These are phyloP conservation scores for Capronia epimyces DNA, from an alignment of 2,329 filamentous ascomycete genomes.

Conservation along the genomic window DNA sequence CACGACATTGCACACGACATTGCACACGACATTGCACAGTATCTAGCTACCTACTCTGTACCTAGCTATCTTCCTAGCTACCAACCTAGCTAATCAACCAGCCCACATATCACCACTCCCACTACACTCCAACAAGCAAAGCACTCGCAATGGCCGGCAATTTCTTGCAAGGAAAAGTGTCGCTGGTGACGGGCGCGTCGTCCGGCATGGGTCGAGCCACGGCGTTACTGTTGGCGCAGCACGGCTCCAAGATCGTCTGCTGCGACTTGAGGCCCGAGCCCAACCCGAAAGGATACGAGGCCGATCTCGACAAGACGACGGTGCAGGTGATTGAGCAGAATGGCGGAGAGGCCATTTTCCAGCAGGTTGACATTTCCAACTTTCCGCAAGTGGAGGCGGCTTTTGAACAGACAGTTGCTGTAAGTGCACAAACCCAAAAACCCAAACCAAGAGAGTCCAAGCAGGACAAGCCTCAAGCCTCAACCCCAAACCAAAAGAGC, in stretches of 20 bases:
- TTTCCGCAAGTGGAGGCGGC: conserved; percentile 3
- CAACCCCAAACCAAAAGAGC: too few species aligned
- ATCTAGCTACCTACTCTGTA: too few species aligned
- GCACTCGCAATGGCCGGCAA: too few species aligned
- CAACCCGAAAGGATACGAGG: conserved; percentile 6
- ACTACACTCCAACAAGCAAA: too few species aligned
- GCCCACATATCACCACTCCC: too few species aligned
- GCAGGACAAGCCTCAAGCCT: too few species aligned
- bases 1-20: too few species aligned
- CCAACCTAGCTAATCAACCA: too few species aligned
- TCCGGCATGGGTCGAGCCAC: conserved; percentile 84
- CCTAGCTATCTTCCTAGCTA: too few species aligned
- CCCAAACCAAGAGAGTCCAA: too few species aligned
- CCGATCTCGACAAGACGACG: conserved; percentile 28
- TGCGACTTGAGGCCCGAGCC: conserved; percentile 1
- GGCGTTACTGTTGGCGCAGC: conserved; percentile 67
- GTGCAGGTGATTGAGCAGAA: conserved; percentile 38
- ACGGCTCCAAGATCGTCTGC: conserved; percentile 51
- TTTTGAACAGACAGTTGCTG: background rate
- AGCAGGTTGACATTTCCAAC: conserved; percentile 40
- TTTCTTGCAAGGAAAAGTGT: conserved; percentile 57
- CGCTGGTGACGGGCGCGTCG: conserved; percentile 77
- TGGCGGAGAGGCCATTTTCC: conserved; percentile 40
- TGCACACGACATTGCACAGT: too few species aligned
- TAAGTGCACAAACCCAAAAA: background rate